Evolutionary conservation across 371 early-diverging fungal genomes (phyloP).

Genomic region (Umbelopsis sp.): DNA sequence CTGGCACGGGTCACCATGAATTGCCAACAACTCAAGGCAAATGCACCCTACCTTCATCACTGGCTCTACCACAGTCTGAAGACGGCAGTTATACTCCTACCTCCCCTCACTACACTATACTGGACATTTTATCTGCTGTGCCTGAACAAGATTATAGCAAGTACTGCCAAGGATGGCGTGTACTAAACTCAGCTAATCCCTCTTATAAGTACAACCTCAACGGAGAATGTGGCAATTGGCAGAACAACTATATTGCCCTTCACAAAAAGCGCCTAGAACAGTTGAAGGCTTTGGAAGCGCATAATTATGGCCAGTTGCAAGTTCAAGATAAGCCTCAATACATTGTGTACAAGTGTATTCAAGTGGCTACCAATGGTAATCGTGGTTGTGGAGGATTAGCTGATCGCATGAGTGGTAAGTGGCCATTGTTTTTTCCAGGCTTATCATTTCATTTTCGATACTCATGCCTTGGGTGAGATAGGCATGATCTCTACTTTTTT

Average conservation of each 20-base stretch:
- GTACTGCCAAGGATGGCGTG: conserved; percentile 43
- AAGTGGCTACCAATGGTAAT: conserved; percentile 40
- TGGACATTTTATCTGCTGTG: conserved; percentile 35
- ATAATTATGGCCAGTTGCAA: conserved; percentile 28
- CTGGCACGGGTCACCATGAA: background rate
- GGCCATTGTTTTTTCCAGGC: background rate
- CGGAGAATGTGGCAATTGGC: conserved; percentile 55
- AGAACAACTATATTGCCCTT: conserved; percentile 34
- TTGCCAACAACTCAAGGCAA: background rate
- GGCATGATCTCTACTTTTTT: conserved; percentile 50
- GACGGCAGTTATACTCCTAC: conserved; percentile 54
- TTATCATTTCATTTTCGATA: background rate
- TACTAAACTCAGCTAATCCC: conserved; percentile 26
- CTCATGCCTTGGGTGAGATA: conserved; percentile 12
- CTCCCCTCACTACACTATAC: conserved; percentile 36
- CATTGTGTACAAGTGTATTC: conserved; percentile 48
- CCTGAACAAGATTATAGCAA: conserved; percentile 36
- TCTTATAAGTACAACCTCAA: conserved; percentile 31
- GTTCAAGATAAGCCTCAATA: conserved; percentile 34
- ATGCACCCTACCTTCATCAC: conserved; percentile 26
- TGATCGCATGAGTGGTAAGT: conserved; percentile 53
- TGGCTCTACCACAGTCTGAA: conserved; percentile 32
- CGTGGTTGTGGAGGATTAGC: conserved; percentile 56
- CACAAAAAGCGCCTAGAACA: conserved; percentile 41
- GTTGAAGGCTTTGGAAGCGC: conserved; percentile 35